Percentiles rank a stretch among this genome's conserved stretches.
phyloP scores from a whole-genome alignment of 805 yeast species.

The Myxozyma lipomycoides region DNA sequence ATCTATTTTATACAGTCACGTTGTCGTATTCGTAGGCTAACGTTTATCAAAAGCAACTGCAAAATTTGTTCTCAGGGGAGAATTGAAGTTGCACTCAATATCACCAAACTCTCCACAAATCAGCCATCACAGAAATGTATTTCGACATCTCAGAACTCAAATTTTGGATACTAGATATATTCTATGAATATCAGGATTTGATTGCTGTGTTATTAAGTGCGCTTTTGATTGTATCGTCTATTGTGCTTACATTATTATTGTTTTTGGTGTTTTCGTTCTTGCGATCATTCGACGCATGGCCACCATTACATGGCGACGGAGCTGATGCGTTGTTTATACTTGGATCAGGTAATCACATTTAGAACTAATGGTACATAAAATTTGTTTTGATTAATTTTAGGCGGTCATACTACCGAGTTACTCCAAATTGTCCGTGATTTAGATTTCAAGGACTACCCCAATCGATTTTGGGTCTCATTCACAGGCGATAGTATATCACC shows the following conservation, averaged over 20 bases:
- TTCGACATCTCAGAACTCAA: too few species aligned
- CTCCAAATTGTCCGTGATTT: conserved; percentile 54
- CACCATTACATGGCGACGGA: conserved; percentile 7
- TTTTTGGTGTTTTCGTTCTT: conserved; percentile 1
- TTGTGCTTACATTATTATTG: background rate
- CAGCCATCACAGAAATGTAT: too few species aligned
- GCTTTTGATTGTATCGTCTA: too few species aligned
- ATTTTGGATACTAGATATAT: too few species aligned
- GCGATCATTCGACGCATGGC: conserved; percentile 2
- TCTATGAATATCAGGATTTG: too few species aligned
- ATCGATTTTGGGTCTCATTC: conserved; percentile 41
- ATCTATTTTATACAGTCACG: too few species aligned
- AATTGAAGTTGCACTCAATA: too few species aligned
- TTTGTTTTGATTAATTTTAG: background rate
- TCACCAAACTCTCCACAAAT: too few species aligned
- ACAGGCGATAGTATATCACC: conserved; percentile 53
- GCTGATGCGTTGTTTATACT: conserved; percentile 53
- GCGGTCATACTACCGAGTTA: conserved; percentile 41
- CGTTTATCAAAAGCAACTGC: too few species aligned
- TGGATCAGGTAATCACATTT: conserved; percentile 86
- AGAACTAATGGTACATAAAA: background rate
- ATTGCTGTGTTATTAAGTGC: too few species aligned
- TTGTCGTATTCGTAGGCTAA: too few species aligned
- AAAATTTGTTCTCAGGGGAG: too few species aligned
- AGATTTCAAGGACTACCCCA: conserved; percentile 31